A percentile compares a stretch with the other conserved stretches of the same genome.
phyloP scores from a whole-genome alignment of 768 basidiomycete species.

The Suillus sp. region DNA sequence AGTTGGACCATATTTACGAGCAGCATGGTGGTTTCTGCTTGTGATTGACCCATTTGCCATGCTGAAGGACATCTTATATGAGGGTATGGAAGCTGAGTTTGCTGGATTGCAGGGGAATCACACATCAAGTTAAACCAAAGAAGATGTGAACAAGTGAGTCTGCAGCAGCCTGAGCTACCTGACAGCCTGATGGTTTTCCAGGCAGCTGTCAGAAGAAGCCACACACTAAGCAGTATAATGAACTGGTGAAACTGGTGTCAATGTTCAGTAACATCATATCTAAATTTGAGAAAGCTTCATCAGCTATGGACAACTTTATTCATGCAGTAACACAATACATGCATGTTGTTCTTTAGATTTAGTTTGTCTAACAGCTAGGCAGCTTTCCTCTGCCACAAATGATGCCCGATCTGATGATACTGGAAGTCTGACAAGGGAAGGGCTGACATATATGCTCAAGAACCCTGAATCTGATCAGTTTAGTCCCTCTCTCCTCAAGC shows the following conservation, averaged over 20 bases:
- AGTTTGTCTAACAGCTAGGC: neutral
- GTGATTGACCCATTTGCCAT: no score
- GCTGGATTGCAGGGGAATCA: no score
- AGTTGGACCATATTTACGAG: no score
- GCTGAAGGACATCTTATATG: no score
- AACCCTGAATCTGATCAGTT: neutral
- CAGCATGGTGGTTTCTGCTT: no score
- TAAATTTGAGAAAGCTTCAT: constrained; percentile 6
- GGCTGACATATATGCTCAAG: constrained; percentile 7
- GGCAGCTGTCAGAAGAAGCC: no score
- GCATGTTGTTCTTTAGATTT: neutral
- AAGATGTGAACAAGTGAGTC: no score
- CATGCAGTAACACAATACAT: constrained; percentile 5
- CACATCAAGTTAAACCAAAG: no score
- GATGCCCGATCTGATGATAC: constrained; percentile 4
- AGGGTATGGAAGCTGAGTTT: no score
- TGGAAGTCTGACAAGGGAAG: neutral
- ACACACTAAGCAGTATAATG: neutral
- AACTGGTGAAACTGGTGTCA: constrained; percentile 6
- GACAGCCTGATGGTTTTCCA: no score
- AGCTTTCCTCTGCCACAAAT: neutral
- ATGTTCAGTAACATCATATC: constrained; percentile 3
- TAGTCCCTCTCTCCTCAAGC: neutral
- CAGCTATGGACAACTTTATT: constrained; percentile 3
- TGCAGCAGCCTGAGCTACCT: no score